Evolutionary conservation across 352 stramenopile species (phyloP).

Genomic region (Phytophthora brassicae): DNA sequence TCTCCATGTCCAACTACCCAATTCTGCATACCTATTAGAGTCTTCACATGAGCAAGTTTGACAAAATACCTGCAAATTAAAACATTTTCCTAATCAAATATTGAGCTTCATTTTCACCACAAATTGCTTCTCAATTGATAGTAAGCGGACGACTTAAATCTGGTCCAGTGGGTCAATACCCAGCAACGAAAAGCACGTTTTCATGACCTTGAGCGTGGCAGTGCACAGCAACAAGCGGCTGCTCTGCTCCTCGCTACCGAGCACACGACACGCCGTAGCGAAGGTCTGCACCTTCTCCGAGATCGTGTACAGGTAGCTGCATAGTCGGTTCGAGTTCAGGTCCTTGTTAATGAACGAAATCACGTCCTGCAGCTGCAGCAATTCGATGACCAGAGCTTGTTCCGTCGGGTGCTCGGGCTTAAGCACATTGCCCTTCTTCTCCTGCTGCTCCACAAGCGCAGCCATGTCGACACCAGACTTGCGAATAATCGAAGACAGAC

Average conservation of each 20-base stretch:
- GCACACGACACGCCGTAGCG: slow-evolving; percentile 97
- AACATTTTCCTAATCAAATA: slow-evolving; percentile 42
- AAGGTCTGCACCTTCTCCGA: slow-evolving; percentile 97
- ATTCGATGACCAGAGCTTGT: slow-evolving; percentile 91
- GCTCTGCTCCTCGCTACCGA: slow-evolving; percentile 94
- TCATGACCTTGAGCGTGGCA: slow-evolving; percentile 95
- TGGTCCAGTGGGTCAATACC: slow-evolving; percentile 93
- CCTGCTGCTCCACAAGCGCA: slow-evolving; percentile 51
- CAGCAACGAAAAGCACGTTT: slow-evolving; percentile 91
- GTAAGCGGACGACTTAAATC: slow-evolving; percentile 75
- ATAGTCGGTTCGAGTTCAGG: slow-evolving; percentile 97
- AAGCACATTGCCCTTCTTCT: slow-evolving; percentile 49
- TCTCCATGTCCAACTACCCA: slow-evolving; percentile 32
- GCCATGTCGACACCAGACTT: slow-evolving; percentile 92
- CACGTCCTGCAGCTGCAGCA: slow-evolving; percentile 96
- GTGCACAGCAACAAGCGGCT: slow-evolving; percentile 96
- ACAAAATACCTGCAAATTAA: slow-evolving; percentile 34
- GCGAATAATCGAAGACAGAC: slow-evolving; percentile 96
- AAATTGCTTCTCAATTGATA: slow-evolving; percentile 9
- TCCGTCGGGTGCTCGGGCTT: slow-evolving; percentile 85
- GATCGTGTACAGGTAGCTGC: slow-evolving; percentile 98
- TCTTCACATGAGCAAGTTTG: slow-evolving; percentile 25
- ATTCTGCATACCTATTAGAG: slow-evolving; percentile 30
- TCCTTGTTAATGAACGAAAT: slow-evolving; percentile 94
- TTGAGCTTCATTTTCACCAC: slow-evolving; percentile 38